Conservation (phyloP, 768 basidiomycete genomes). For the Cystofilobasidium capitatum region DNA sequence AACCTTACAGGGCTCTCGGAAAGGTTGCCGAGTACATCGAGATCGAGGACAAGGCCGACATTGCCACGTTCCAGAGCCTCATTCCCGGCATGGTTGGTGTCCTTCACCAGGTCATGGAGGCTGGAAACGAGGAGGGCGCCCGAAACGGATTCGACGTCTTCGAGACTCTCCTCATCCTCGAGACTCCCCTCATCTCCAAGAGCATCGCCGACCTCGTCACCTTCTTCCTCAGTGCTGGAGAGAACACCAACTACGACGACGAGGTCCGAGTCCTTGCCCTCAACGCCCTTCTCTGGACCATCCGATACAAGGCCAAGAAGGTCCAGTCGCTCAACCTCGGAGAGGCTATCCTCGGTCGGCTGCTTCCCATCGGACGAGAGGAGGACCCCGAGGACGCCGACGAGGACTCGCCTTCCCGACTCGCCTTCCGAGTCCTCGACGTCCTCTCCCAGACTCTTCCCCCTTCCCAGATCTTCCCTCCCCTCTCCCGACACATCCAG, state of each 20-base stretch:
- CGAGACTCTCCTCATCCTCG: slow-evolving; percentile 89
- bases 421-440: slow-evolving; percentile 89
- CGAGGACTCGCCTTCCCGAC: slow-evolving; percentile 65
- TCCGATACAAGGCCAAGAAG: slow-evolving; percentile 97
- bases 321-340: slow-evolving; percentile 78
- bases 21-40: slow-evolving; percentile 90
- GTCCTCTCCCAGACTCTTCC: slow-evolving; percentile 83
- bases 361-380: slow-evolving; percentile 90
- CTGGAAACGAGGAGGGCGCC: slow-evolving; percentile 67
- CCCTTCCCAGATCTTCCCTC: slow-evolving; percentile 89
- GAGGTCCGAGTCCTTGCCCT: slow-evolving; percentile 82
- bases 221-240: slow-evolving; percentile 77
- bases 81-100: slow-evolving; percentile 83
- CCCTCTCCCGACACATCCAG: slow-evolving; percentile 69
- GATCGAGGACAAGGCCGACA: slow-evolving; percentile 69
- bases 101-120: slow-evolving; percentile 69
- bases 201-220: slow-evolving; percentile 77
- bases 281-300: slow-evolving; percentile 91
- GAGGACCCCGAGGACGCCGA: slow-evolving; percentile 71
- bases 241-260: slow-evolving; percentile 60
- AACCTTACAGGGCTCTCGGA: slow-evolving; percentile 52
- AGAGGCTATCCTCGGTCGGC: slow-evolving; percentile 70
- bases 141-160: slow-evolving; percentile 89
- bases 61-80: slow-evolving; percentile 77
- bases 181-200: slow-evolving; percentile 83